Percentiles rank a stretch among this genome's conserved stretches.
Conservation (phyloP, 2,329 filamentous ascomycete genomes). For the Xylogone sp. region DNA sequence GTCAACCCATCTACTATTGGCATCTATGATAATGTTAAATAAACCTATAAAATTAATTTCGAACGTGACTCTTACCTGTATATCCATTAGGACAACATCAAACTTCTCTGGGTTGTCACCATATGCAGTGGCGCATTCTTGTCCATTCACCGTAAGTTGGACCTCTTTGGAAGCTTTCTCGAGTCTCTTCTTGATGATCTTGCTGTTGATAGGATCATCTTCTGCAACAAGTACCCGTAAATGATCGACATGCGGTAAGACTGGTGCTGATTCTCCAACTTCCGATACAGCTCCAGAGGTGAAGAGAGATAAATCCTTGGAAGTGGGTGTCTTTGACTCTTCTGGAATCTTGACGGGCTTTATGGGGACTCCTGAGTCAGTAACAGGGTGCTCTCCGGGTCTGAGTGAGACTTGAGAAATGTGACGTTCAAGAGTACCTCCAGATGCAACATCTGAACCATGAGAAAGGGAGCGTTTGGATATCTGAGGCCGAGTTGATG, state of each 20-base stretch:
- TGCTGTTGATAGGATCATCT: conserved; percentile 84
- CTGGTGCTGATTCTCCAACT: not conserved
- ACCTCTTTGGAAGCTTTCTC: conserved; percentile 74
- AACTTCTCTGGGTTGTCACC: conserved; percentile 59
- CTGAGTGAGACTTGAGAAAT: not conserved
- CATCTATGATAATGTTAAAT: conserved; percentile 56
- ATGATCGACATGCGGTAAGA: conserved; percentile 14
- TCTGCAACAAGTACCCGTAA: conserved; percentile 73
- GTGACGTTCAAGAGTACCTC: not conserved
- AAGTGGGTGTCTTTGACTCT: not conserved
- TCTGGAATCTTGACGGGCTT: not conserved
- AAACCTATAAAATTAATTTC: conserved; percentile 2
- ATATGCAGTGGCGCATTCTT: conserved; percentile 74
- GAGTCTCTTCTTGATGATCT: conserved; percentile 73
- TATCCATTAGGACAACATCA: conserved; percentile 86
- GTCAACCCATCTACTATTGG: conserved; percentile 82
- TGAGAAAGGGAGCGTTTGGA: not conserved
- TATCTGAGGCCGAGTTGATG: not conserved
- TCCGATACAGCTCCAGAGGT: not conserved
- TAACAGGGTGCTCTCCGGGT: not conserved
- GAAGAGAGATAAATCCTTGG: not conserved
- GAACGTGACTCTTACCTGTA: conserved; percentile 65
- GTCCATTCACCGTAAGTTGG: conserved; percentile 72
- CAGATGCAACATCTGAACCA: not conserved
- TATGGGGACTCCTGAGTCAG: not conserved